A percentile compares a stretch with the other conserved stretches of the same genome.
phyloP scores from a whole-genome alignment of 805 yeast species.

The Suhomyces sp. region DNA sequence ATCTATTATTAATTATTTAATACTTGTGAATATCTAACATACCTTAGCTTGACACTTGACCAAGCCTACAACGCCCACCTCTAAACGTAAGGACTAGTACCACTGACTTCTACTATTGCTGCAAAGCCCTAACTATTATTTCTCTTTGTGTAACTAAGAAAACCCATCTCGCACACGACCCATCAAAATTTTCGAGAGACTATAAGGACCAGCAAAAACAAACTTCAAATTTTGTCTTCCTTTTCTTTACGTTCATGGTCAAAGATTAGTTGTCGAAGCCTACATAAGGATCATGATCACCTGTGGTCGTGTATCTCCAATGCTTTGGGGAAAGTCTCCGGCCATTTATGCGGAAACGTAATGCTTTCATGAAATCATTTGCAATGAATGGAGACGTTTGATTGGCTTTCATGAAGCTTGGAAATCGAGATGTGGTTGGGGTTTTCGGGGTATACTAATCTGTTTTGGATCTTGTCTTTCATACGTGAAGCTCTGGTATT shows the following conservation, averaged over 20 bases:
- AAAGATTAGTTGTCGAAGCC: slow-evolving; percentile 81
- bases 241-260: slow-evolving; percentile 56
- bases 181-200: neutral
- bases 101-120: too few species aligned
- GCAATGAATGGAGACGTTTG: too few species aligned
- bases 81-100: too few species aligned
- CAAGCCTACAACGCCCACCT: too few species aligned
- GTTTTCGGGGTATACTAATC: slow-evolving; percentile 2
- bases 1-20: too few species aligned
- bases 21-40: too few species aligned
- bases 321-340: slow-evolving; percentile 92
- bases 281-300: slow-evolving; percentile 45
- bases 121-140: too few species aligned
- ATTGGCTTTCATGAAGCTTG: too few species aligned
- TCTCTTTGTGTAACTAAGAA: too few species aligned
- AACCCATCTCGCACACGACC: slow-evolving; percentile 2
- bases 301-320: slow-evolving; percentile 20
- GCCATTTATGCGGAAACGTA: slow-evolving; percentile 71
- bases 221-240: too few species aligned
- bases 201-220: slow-evolving; percentile 3
- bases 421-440: slow-evolving; percentile 2
- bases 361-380: slow-evolving; percentile 31
- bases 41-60: too few species aligned
- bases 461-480: slow-evolving; percentile 18
- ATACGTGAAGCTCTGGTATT: slow-evolving; percentile 19